These are phyloP conservation scores for Actinidia arguta DNA, from an alignment of 179 eudicot species.

Conservation along the genomic window DNA sequence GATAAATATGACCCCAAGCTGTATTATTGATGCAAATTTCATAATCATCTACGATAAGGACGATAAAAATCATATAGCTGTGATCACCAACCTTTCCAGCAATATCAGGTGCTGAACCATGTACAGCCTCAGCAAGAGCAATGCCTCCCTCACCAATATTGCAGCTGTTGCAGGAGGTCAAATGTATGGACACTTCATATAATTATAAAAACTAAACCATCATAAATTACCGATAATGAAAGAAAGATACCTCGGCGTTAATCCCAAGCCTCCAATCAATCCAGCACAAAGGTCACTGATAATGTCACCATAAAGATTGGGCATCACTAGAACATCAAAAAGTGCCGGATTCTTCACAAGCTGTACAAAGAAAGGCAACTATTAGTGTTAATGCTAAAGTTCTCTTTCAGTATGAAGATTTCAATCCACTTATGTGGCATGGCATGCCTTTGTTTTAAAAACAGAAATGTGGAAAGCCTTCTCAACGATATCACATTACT, in stretches of 20 bases:
- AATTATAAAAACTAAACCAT: neutral
- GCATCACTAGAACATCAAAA: conserved; percentile 98
- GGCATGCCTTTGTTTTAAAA: conserved; percentile 3
- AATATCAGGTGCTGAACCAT: conserved; percentile 99
- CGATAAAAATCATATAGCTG: neutral
- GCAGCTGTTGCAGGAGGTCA: conserved; percentile 49
- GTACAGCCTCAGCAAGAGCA: conserved; percentile 99
- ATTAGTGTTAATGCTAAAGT: conserved; percentile 1
- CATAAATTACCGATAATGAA: neutral
- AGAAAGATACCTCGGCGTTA: conserved; percentile 81
- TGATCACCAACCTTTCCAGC: conserved; percentile 83
- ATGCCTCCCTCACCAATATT: conserved; percentile 99
- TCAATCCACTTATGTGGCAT: neutral
- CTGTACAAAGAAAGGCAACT: conserved; percentile 43
- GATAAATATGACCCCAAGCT: neutral
- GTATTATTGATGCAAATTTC: neutral
- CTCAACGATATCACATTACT: neutral
- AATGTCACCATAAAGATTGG: conserved; percentile 96
- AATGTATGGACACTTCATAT: neutral
- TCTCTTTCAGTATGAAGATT: neutral
- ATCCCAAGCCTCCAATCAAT: conserved; percentile 94
- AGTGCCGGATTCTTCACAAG: conserved; percentile 98
- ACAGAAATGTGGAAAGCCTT: neutral
- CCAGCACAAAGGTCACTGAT: conserved; percentile 99
- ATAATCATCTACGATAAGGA: neutral